Base-by-base conservation (phyloP, 73 alveolate genomes). In the Paramecium sonneborni region DNA sequence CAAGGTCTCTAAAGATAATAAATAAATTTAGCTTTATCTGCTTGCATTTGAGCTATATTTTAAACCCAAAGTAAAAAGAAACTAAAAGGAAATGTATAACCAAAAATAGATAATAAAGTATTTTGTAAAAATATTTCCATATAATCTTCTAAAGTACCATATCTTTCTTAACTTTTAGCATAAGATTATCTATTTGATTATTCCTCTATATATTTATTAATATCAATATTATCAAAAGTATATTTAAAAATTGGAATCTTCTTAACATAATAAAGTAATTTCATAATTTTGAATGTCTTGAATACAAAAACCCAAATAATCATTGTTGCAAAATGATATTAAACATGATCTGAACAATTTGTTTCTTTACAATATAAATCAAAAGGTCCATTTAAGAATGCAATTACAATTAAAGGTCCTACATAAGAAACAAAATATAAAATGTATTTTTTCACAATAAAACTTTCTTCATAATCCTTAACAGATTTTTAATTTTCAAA, bases 111-210 rank as follows among this genome's bases (percentile, higher is more conserved):
- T 6, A 74, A 9, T 15, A 74, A 38, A n/a, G 87, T 74, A 38
- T 74, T 74, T 21, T 32, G 30, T 30, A 74, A 30, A 43, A 74
- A 74, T 12, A 74, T 35, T 14, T 74, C 87, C 87, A 74, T 74
- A 38, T 74, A 74, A 34, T 74, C 87, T 38, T 74, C 87, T 74
- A 74, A 74, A 74, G 87, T 74, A n/a, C 87, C 87, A 38, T 74
- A 74, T 74, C 87, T 74, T n/a, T 74, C 87, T 21, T 11, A 24
- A n/a, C 62, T 32, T 74, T 35, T 74, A 32, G 87, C 55, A 35
- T 35, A 74, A 15, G 14, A 20, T 67, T 67, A 67, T 67, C 84
- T 67, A 32, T 26, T 67, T 4, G 84, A 67, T 67, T 67, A 14
- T 67, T 67, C 84, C 6, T 30, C 48, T 0, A 67, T 12, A 67